Evolutionary conservation across 352 stramenopile genomes (phyloP).

Genomic region (Phytophthora melonis): DNA sequence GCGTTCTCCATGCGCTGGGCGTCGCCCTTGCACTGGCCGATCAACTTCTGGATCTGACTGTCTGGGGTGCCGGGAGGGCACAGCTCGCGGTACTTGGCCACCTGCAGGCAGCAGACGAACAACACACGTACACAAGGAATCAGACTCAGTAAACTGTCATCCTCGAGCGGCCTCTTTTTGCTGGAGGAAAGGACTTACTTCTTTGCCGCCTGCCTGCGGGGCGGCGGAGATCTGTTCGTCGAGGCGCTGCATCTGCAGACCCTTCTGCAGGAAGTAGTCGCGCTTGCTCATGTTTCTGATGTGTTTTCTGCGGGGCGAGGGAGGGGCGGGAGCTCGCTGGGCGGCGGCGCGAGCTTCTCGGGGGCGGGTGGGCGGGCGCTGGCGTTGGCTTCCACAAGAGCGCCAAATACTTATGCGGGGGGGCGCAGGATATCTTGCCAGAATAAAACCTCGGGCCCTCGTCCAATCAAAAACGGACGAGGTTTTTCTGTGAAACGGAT

Average conservation of each 20-base stretch:
- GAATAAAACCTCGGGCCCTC: constrained; percentile 37
- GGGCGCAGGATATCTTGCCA: constrained; percentile 27
- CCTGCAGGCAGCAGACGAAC: constrained; percentile 30
- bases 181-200: background rate
- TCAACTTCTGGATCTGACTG: constrained; percentile 71
- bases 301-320: constrained; percentile 37
- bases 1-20: constrained; percentile 72
- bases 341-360: constrained; percentile 24
- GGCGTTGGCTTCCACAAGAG: constrained; percentile 35
- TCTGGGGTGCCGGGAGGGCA: constrained; percentile 86
- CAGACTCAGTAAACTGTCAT: background rate
- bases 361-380: constrained; percentile 10
- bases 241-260: constrained; percentile 83
- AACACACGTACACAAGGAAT: background rate
- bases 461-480: constrained; percentile 23
- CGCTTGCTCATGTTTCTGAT: constrained; percentile 84
- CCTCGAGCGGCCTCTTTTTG: background rate
- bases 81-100: constrained; percentile 81
- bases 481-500: constrained; percentile 29
- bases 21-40: constrained; percentile 81
- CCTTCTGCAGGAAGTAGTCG: constrained; percentile 87
- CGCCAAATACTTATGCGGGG: constrained; percentile 47
- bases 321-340: background rate
- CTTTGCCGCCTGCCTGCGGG: constrained; percentile 35
- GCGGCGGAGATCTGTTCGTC: constrained; percentile 57